Conservation (phyloP, 176 grass and related monocot genomes). For the Chrysopogon serrulatus region DNA sequence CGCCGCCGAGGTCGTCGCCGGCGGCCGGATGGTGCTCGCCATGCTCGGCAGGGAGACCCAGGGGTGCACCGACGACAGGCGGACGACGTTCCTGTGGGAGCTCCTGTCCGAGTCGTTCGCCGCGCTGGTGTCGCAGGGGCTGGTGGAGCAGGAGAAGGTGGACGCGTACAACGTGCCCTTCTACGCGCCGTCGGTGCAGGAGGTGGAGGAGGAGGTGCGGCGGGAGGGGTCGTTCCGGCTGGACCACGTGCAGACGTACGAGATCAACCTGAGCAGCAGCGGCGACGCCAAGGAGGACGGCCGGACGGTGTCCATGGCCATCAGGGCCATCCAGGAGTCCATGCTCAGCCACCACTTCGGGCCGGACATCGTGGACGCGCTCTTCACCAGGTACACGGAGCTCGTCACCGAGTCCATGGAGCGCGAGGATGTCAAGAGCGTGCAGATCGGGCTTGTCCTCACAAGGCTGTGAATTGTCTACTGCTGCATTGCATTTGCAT, state of each 20-base stretch:
- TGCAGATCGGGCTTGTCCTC: slow-evolving; percentile 74
- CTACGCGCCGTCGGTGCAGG: slow-evolving; percentile 69
- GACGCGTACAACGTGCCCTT: slow-evolving; percentile 89
- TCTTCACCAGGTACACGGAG: slow-evolving; percentile 64
- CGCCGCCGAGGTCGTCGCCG: slow-evolving; percentile 55
- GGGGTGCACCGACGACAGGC: slow-evolving; percentile 38
- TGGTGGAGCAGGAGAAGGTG: slow-evolving; percentile 71
- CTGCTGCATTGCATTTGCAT: not conserved
- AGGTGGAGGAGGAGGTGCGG: slow-evolving; percentile 72
- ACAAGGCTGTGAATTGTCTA: slow-evolving; percentile 41
- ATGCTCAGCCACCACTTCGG: slow-evolving; percentile 97
- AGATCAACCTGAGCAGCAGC: slow-evolving; percentile 73
- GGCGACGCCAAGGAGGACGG: slow-evolving; percentile 83
- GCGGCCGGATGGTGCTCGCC: slow-evolving; percentile 73
- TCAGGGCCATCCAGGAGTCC: slow-evolving; percentile 88
- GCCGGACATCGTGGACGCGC: slow-evolving; percentile 51
- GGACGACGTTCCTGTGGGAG: slow-evolving; percentile 75
- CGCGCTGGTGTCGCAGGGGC: slow-evolving; percentile 46
- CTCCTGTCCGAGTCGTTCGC: slow-evolving; percentile 79
- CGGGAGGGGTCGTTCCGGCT: slow-evolving; percentile 79
- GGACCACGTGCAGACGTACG: slow-evolving; percentile 68
- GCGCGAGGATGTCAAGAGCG: slow-evolving; percentile 69
- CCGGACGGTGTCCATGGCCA: slow-evolving; percentile 64
- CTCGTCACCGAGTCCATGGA: slow-evolving; percentile 74
- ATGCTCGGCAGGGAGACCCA: slow-evolving; percentile 74